Conservation (phyloP, 1,284 basidiomycete species). For the Heterobasidion annosum region DNA sequence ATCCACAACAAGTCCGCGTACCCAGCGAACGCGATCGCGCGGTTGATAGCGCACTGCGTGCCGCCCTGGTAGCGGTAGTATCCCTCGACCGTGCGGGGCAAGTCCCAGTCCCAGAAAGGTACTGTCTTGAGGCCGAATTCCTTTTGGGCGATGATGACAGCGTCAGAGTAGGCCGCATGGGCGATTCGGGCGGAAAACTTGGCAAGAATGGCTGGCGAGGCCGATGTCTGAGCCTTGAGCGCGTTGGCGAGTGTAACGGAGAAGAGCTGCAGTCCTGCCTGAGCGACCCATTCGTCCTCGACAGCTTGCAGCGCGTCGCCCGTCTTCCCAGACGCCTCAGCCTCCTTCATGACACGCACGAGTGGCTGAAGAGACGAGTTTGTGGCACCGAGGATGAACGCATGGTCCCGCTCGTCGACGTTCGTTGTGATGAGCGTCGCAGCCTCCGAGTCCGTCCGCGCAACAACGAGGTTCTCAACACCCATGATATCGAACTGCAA, state of each 20-base stretch:
- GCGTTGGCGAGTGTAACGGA: constrained; percentile 68
- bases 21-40: constrained; percentile 88
- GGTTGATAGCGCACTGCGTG: constrained; percentile 90
- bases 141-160: constrained; percentile 71
- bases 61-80: constrained; percentile 97
- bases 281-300: constrained; percentile 81
- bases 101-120: constrained; percentile 91
- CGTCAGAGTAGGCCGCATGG: constrained; percentile 61
- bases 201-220: constrained; percentile 33
- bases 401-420: constrained; percentile 93
- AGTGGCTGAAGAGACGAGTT: constrained; percentile 63
- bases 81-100: constrained; percentile 90
- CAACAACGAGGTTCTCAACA: constrained; percentile 68
- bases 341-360: constrained; percentile 76
- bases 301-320: constrained; percentile 79
- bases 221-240: constrained; percentile 57
- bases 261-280: constrained; percentile 78
- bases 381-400: constrained; percentile 92
- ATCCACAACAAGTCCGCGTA: constrained; percentile 93
- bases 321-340: constrained; percentile 72
- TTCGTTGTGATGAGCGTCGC: constrained; percentile 96
- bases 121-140: constrained; percentile 70
- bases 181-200: constrained; percentile 55
- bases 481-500: constrained; percentile 79
- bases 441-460: constrained; percentile 79